Evolutionary conservation across 1,139 yeast species (phyloP), one percentile per base, ranked within the genome.

Genomic region (Pichia kudriavzevii): DNA sequence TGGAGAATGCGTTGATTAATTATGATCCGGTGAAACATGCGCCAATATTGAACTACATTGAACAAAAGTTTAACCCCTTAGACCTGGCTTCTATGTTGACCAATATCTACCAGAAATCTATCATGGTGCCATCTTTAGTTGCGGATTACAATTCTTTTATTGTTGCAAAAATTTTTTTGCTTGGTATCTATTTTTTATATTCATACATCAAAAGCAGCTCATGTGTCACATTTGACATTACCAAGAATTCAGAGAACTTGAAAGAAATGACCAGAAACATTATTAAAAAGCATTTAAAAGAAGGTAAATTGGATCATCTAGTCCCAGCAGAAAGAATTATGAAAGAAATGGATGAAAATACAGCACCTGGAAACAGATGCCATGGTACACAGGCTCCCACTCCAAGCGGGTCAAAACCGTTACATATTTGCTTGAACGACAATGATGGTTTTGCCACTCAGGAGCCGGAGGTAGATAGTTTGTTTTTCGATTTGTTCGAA

Each of bases 61-160:
- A 32, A 13, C 17, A 26, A 10, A 9, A 24, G 4, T 16, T 25
- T 25, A 24, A 17, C 10, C 39, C 43, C 2, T 23, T 16, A 3
- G 9, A 14, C 3, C n/a, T 35, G 4, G 40, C 39, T 6, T 26
- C 38, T 5, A 30, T 22, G 16, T 18, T 35, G 8, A 34, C 42
- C 4, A n/a, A 30, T 5, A 21, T 31, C 14, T 38, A 40, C 24
- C 40, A 35, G 14, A 28, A 27, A 2, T 23, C 34, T 5, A 31
- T 40, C n/a, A 21, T 23, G 16, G 13, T 35, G 10, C 37, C 35
- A 10, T 25, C 30, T n/a, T 17, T 35, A 10, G n/a, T 26, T 10
- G 19, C 40, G 11, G 32, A 38, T 22, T 40, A 40, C 20, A 33
- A 20, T n/a, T 40, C 38, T 25, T 40, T 40, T 26, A 38, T 35